These are phyloP conservation scores for Talaromyces verruculosus DNA, from an alignment of 2,329 filamentous ascomycete species.

Conservation along the genomic window DNA sequence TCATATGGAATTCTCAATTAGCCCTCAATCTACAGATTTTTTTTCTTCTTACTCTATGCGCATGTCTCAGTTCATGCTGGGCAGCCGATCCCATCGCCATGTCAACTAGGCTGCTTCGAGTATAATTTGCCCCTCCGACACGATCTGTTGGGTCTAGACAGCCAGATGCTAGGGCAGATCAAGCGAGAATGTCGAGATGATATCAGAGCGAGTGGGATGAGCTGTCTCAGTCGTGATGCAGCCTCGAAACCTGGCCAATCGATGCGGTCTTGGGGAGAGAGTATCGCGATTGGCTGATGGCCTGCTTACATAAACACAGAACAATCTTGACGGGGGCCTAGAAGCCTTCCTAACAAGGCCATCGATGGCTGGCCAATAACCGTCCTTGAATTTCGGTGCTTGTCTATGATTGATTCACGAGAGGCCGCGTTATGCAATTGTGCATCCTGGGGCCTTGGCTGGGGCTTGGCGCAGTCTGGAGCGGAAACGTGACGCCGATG, in stretches of 20 bases:
- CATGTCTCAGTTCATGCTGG: conserved; percentile 5
- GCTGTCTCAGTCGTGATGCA: conserved; percentile 12
- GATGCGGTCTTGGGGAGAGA: neutral
- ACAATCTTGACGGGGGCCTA: neutral
- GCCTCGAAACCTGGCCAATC: conserved; percentile 14
- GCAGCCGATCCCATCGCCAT: neutral
- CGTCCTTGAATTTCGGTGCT: too few species aligned
- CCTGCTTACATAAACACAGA: neutral
- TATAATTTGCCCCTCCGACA: neutral
- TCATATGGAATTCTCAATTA: neutral
- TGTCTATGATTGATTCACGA: neutral
- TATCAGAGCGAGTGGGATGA: conserved; percentile 1
- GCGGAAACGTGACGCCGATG: conserved; percentile 1
- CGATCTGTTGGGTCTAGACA: conserved; percentile 1
- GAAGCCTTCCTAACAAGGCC: conserved; percentile 5
- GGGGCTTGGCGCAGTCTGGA: neutral
- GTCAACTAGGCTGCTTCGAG: neutral
- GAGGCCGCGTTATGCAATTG: neutral
- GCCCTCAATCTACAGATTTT: neutral
- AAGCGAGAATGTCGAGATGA: neutral
- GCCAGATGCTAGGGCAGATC: neutral
- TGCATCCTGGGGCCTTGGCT: neutral
- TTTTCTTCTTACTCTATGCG: neutral
- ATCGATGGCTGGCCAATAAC: neutral
- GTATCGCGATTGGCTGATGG: neutral